phyloP scores from a whole-genome alignment of 2,329 filamentous ascomycete species.

The Cordyceps sp. region DNA sequence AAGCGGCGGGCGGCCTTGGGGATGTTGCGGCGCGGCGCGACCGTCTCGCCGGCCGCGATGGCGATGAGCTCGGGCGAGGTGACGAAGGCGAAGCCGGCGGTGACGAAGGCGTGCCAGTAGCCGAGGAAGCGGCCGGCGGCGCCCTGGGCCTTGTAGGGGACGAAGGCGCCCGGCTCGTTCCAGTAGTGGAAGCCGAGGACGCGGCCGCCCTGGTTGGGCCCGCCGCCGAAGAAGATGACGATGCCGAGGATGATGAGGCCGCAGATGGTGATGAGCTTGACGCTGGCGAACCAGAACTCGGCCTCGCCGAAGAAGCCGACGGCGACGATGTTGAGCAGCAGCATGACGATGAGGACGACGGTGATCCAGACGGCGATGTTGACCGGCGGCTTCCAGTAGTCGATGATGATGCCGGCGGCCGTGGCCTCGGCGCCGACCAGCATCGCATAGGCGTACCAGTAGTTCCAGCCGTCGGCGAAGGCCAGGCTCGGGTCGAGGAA shows the following conservation, averaged over 20 bases:
- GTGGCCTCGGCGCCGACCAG: conserved; percentile 40
- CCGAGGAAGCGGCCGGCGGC: conserved; percentile 37
- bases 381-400: conserved; percentile 40
- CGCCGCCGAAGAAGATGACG: conserved; percentile 39
- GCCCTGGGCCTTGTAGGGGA: conserved; percentile 27
- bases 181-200: conserved; percentile 26
- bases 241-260: conserved; percentile 39
- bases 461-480: conserved; percentile 44
- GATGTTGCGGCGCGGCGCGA: conserved; percentile 47
- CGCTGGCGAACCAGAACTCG: conserved; percentile 43
- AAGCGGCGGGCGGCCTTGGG: conserved; percentile 47
- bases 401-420: conserved; percentile 38
- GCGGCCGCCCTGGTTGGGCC: conserved; percentile 27
- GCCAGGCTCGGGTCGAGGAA: conserved; percentile 37
- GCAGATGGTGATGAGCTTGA: conserved; percentile 43
- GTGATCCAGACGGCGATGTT: conserved; percentile 42
- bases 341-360: conserved; percentile 34
- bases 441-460: conserved; percentile 45
- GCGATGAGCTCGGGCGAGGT: conserved; percentile 46
- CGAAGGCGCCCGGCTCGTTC: conserved; percentile 25
- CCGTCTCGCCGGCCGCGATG: conserved; percentile 47
- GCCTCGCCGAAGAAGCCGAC: conserved; percentile 42
- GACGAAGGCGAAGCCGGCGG: conserved; percentile 45
- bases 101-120: conserved; percentile 38
- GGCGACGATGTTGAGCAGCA: conserved; percentile 38